Evolutionary conservation across 768 basidiomycete genomes (phyloP).

Genomic region (Brasilioporus rufonigricans): DNA sequence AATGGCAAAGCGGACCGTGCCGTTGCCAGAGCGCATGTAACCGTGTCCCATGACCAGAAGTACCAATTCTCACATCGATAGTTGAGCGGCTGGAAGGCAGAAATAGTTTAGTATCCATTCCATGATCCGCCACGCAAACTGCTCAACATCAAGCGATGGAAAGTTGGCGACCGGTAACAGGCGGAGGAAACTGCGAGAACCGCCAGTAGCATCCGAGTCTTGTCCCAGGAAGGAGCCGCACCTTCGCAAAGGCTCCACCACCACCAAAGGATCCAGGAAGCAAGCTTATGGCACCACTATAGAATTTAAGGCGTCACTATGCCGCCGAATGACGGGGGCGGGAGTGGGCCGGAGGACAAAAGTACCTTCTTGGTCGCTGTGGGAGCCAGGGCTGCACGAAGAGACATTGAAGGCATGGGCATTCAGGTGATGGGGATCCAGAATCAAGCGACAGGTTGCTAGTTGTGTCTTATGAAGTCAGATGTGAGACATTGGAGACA

Average conservation of each 20-base stretch:
- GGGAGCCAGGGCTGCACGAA: neutral
- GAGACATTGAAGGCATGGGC: neutral
- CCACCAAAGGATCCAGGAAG: conserved; percentile 2
- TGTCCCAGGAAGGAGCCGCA: neutral
- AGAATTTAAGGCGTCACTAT: conserved; percentile 25
- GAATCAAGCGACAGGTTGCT: conserved; percentile 3
- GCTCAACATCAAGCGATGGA: neutral
- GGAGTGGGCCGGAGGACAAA: neutral
- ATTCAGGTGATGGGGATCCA: conserved; percentile 10
- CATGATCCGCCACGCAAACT: neutral
- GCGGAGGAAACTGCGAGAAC: neutral
- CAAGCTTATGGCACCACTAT: neutral
- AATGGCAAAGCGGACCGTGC: conserved; percentile 13
- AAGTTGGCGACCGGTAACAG: neutral
- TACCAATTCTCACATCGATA: conserved; percentile 1
- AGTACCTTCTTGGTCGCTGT: neutral
- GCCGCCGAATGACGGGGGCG: neutral
- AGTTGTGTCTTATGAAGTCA: neutral
- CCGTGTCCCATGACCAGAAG: conserved; percentile 19
- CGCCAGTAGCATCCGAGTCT: neutral
- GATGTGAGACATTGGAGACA: neutral
- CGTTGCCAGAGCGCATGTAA: conserved; percentile 13
- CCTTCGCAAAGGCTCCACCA: neutral
- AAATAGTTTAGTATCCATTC: neutral
- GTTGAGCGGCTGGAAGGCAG: conserved; percentile 15